Conservation (phyloP, 257 asterid genomes). For the Lithospermum erythrorhizon region DNA sequence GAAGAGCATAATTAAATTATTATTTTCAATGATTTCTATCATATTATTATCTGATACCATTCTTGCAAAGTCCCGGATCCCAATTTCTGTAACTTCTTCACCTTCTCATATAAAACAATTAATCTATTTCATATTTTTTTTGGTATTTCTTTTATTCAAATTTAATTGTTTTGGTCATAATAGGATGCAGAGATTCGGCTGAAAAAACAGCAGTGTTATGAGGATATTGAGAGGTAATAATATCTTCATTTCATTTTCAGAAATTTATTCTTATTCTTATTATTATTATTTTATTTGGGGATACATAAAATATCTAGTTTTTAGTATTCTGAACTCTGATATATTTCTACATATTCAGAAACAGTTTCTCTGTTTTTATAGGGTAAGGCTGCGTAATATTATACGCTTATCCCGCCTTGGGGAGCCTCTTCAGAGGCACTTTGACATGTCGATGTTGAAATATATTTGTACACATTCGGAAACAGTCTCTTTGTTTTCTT, state of each 20-base stretch:
- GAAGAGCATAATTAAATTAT: neutral
- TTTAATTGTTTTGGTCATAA: conserved; percentile 2
- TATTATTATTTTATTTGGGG: neutral
- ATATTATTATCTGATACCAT: conserved; percentile 23
- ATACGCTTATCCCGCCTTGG: too few species aligned
- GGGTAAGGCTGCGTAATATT: too few species aligned
- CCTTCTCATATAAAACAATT: neutral
- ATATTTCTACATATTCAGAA: too few species aligned
- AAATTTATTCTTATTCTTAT: neutral
- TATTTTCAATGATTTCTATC: conserved; percentile 17
- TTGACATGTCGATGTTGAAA: too few species aligned
- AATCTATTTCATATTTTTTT: neutral
- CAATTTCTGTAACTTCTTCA: conserved; percentile 48
- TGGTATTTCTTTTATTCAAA: neutral
- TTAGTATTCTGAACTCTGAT: too few species aligned
- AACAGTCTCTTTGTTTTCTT: too few species aligned
- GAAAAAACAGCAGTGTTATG: conserved; percentile 70
- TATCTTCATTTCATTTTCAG: neutral
- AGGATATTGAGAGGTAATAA: conserved; percentile 69
- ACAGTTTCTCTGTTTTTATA: too few species aligned
- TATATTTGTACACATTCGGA: too few species aligned
- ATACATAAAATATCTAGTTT: neutral
- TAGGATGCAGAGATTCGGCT: conserved; percentile 61
- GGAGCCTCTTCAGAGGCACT: too few species aligned
- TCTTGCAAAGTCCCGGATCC: conserved; percentile 59